phyloP scores from a whole-genome alignment of 805 yeast genomes.

The Metschnikowia dekortorum region DNA sequence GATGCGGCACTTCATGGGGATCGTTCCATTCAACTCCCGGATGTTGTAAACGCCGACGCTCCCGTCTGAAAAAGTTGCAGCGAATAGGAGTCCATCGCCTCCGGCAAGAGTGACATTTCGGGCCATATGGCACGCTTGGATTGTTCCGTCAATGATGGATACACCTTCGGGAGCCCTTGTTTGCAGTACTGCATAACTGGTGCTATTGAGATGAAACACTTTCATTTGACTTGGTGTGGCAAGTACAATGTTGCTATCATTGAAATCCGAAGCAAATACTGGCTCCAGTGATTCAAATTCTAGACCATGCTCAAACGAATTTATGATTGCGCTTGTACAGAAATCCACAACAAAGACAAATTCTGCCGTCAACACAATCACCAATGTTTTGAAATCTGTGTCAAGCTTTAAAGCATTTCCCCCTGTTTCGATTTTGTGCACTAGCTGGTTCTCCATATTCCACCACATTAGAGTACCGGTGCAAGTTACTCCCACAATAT shows the following conservation, averaged over 20 bases:
- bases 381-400: slow-evolving; percentile 25
- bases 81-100: slow-evolving; percentile 38
- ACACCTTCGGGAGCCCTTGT: slow-evolving; percentile 14
- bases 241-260: slow-evolving; percentile 26
- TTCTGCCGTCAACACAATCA: slow-evolving; percentile 20
- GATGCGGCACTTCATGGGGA: slow-evolving; percentile 12
- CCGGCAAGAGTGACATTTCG: slow-evolving; percentile 29
- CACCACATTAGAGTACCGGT: slow-evolving; percentile 25
- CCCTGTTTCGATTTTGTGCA: not conserved
- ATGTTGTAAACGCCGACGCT: slow-evolving; percentile 41
- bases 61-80: slow-evolving; percentile 37
- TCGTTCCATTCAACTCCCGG: slow-evolving; percentile 21
- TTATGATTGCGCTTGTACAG: slow-evolving; percentile 5
- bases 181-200: not conserved
- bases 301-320: slow-evolving; percentile 16
- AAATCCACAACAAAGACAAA: slow-evolving; percentile 20
- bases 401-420: slow-evolving; percentile 3
- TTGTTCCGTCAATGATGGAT: slow-evolving; percentile 13
- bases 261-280: slow-evolving; percentile 29
- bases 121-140: slow-evolving; percentile 6
- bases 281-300: slow-evolving; percentile 7
- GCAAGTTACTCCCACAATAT: slow-evolving; percentile 23
- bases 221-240: slow-evolving; percentile 18
- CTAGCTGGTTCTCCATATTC: slow-evolving; percentile 16
- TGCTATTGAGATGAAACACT: slow-evolving; percentile 20